Percentiles rank a stretch among this genome's conserved stretches.
Conservation (phyloP, 371 early-diverging fungal species). For the Dichotomocladium elegans region DNA sequence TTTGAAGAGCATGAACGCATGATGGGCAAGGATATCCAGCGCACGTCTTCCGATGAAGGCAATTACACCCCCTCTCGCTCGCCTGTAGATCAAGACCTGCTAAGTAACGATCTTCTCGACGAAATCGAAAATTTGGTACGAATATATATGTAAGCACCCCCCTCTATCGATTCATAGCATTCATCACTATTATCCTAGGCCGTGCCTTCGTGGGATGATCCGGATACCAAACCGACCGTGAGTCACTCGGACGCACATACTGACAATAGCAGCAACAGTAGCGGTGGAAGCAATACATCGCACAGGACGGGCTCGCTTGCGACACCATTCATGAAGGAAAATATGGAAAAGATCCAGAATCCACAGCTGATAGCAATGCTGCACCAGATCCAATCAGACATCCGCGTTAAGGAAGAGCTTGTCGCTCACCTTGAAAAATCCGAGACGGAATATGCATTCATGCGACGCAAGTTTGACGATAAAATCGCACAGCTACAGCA, state of each 20-base stretch:
- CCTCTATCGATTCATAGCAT: too few species aligned
- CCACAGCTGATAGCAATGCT: slow-evolving; percentile 46
- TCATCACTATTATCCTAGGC: slow-evolving; percentile 10
- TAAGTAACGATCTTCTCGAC: slow-evolving; percentile 21
- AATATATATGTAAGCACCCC: neutral
- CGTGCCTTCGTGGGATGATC: slow-evolving; percentile 29
- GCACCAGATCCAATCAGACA: slow-evolving; percentile 69
- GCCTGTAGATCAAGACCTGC: slow-evolving; percentile 11
- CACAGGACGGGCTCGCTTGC: neutral
- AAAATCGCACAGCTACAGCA: slow-evolving; percentile 57
- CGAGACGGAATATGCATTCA: slow-evolving; percentile 50
- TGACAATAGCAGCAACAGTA: neutral
- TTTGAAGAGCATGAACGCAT: slow-evolving; percentile 37
- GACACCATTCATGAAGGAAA: neutral
- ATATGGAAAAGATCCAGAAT: slow-evolving; percentile 14
- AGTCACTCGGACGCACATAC: neutral
- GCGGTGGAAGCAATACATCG: neutral
- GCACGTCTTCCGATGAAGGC: slow-evolving; percentile 32
- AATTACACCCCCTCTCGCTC: slow-evolving; percentile 25
- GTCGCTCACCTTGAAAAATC: slow-evolving; percentile 56
- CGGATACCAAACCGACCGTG: neutral
- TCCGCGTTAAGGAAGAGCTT: slow-evolving; percentile 63
- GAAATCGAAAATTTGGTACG: slow-evolving; percentile 32
- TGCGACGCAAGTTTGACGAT: slow-evolving; percentile 72
- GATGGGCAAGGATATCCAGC: slow-evolving; percentile 21